Percentiles rank a stretch among this genome's conserved stretches.
These are phyloP conservation scores for Blastosporella zonata DNA, from an alignment of 1,284 basidiomycete genomes.

Conservation along the genomic window DNA sequence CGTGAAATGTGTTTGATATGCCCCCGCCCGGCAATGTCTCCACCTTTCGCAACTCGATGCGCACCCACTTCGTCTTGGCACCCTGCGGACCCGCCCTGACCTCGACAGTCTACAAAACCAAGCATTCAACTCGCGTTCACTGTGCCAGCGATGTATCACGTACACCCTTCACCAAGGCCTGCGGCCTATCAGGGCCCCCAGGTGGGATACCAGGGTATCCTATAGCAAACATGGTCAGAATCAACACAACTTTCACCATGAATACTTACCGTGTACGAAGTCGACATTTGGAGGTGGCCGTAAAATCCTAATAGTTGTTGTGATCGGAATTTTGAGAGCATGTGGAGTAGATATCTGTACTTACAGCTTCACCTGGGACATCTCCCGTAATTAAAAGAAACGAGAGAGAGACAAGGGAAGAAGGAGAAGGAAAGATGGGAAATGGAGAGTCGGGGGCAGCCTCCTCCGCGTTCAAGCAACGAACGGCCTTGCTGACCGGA, in stretches of 20 bases:
- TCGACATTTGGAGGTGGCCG: slow-evolving; percentile 81
- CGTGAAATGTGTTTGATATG: slow-evolving; percentile 63
- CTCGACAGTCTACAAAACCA: slow-evolving; percentile 65
- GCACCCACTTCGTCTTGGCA: slow-evolving; percentile 88
- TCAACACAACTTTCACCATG: background rate
- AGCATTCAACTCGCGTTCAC: slow-evolving; percentile 3
- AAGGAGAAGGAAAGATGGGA: slow-evolving; percentile 1
- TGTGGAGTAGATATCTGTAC: slow-evolving; percentile 15
- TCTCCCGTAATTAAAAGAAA: slow-evolving; percentile 20
- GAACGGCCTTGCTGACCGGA: slow-evolving; percentile 14
- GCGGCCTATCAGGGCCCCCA: slow-evolving; percentile 62
- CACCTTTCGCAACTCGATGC: slow-evolving; percentile 83
- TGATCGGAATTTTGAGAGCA: slow-evolving; percentile 1
- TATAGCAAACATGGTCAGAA: slow-evolving; percentile 26
- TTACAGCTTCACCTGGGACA: slow-evolving; percentile 58
- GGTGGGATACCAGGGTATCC: slow-evolving; percentile 83
- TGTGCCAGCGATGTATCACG: slow-evolving; percentile 30
- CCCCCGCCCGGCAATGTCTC: slow-evolving; percentile 77
- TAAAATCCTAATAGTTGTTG: slow-evolving; percentile 49
- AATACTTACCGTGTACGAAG: slow-evolving; percentile 67
- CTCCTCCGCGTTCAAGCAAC: background rate
- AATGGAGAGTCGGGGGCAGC: background rate
- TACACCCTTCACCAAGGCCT: slow-evolving; percentile 80
- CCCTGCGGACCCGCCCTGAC: slow-evolving; percentile 68
- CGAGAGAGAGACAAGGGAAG: slow-evolving; percentile 3